These are phyloP conservation scores for Rhizophora apiculata DNA, from an alignment of 345 rosid species.

Conservation along the genomic window DNA sequence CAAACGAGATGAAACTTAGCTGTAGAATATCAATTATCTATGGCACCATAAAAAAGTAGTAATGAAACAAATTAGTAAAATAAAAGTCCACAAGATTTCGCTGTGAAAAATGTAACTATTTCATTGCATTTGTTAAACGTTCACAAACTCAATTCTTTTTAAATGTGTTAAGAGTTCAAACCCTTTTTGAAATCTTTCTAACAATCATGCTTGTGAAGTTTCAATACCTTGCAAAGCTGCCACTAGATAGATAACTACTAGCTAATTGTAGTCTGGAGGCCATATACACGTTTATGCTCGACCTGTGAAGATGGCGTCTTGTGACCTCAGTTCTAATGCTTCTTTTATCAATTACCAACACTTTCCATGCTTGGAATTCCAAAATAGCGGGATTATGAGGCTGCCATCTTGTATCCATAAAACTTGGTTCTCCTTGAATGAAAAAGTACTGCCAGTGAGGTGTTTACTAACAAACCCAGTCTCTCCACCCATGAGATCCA, in stretches of 20 bases:
- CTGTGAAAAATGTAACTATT: too few relatives aligned
- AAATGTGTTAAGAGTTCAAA: not conserved
- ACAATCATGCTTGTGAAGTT: not conserved
- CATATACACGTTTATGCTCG: slow-evolving; percentile 53
- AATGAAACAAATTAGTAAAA: too few relatives aligned
- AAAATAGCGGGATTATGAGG: slow-evolving; percentile 39
- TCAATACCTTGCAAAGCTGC: slow-evolving; percentile 41
- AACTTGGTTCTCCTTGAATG: slow-evolving; percentile 53
- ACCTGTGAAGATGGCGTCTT: slow-evolving; percentile 61
- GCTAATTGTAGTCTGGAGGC: slow-evolving; percentile 46
- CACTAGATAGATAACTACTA: slow-evolving; percentile 34
- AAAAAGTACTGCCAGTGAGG: slow-evolving; percentile 74
- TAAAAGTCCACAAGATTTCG: too few relatives aligned
- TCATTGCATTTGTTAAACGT: too few relatives aligned
- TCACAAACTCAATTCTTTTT: not conserved
- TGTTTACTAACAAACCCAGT: slow-evolving; percentile 83
- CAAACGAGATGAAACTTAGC: not conserved
- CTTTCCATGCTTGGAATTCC: slow-evolving; percentile 58
- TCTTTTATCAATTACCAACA: slow-evolving; percentile 70
- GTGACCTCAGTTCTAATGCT: slow-evolving; percentile 77
- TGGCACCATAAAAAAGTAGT: too few relatives aligned
- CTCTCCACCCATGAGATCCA: slow-evolving; percentile 91
- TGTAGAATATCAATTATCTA: not conserved
- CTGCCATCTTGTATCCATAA: slow-evolving; percentile 41
- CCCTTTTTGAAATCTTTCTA: not conserved